Conservation (phyloP, 768 basidiomycete species). For the Suillus subalutaceus region DNA sequence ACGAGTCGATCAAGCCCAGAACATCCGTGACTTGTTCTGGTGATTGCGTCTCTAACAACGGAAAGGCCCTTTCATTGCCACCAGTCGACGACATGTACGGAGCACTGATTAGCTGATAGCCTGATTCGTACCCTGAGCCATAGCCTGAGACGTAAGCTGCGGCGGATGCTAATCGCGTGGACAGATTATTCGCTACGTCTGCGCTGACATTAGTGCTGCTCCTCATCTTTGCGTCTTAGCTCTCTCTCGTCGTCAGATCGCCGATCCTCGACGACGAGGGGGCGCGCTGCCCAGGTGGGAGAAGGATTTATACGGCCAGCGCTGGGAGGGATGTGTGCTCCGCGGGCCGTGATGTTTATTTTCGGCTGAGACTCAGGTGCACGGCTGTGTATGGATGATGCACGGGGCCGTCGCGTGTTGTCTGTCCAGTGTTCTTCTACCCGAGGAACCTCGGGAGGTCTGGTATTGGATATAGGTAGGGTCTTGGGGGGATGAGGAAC, state of each 20-base stretch:
- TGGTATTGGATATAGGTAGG: slow-evolving; percentile 22
- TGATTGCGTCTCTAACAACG: slow-evolving; percentile 27
- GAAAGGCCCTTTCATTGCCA: slow-evolving; percentile 29
- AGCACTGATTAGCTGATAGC: slow-evolving; percentile 26
- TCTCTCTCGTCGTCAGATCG: slow-evolving; percentile 35
- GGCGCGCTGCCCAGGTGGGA: slow-evolving; percentile 34
- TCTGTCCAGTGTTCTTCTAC: slow-evolving; percentile 25
- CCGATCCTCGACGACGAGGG: slow-evolving; percentile 32
- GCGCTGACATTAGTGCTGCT: slow-evolving; percentile 4
- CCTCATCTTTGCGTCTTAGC: slow-evolving; percentile 13
- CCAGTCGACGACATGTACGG: slow-evolving; percentile 26
- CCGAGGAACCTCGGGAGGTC: slow-evolving; percentile 25
- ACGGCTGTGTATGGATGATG: slow-evolving; percentile 17
- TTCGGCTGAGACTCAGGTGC: slow-evolving; percentile 14
- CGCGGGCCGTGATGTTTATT: slow-evolving; percentile 13
- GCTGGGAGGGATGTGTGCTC: slow-evolving; percentile 35
- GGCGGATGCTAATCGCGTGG: slow-evolving; percentile 34
- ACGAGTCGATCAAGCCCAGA: slow-evolving; percentile 30
- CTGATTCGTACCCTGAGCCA: slow-evolving; percentile 37
- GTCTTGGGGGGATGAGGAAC: slow-evolving; percentile 20
- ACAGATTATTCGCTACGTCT: slow-evolving; percentile 12
- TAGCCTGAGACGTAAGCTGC: slow-evolving; percentile 40
- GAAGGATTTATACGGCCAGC: slow-evolving; percentile 36
- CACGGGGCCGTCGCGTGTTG: slow-evolving; percentile 18
- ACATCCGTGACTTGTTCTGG: slow-evolving; percentile 28